Percentiles rank a stretch among this genome's conserved stretches.
Evolutionary conservation across 495 filamentous ascomycete genomes (phyloP).

Genomic region (Penicillium canariense): DNA sequence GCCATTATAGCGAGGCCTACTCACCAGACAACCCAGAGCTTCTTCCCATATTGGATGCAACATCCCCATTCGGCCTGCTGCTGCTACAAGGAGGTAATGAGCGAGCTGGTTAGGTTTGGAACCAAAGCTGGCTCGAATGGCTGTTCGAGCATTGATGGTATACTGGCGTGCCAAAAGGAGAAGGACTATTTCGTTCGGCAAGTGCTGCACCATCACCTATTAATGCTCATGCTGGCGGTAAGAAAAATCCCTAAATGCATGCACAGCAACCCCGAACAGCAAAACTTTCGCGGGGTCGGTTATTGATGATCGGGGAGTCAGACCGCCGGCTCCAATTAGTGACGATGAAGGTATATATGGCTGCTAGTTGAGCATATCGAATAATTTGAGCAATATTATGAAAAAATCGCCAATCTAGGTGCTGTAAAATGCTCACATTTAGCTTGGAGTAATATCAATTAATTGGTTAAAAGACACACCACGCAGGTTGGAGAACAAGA

Average conservation of each 20-base stretch:
- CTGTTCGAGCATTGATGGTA: constrained; percentile 28
- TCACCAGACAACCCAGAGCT: constrained; percentile 1
- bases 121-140: constrained; percentile 3
- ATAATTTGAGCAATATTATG: neutral
- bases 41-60: neutral
- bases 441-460: too few species aligned
- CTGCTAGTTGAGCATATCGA: neutral
- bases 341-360: constrained; percentile 34
- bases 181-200: constrained; percentile 33
- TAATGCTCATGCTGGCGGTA: constrained; percentile 26
- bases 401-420: too few species aligned
- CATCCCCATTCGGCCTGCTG: constrained; percentile 1
- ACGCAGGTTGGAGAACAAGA: too few species aligned
- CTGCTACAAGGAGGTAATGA: constrained; percentile 13
- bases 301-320: constrained; percentile 42
- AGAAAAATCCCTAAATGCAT: constrained; percentile 29
- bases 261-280: constrained; percentile 25
- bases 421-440: too few species aligned
- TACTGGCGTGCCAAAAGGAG: constrained; percentile 34
- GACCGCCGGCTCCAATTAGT: constrained; percentile 34
- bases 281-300: constrained; percentile 23
- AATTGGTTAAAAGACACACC: too few species aligned
- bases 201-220: constrained; percentile 30
- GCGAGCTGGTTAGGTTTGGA: constrained; percentile 10
- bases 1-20: constrained; percentile 3